phyloP scores from a whole-genome alignment of 768 basidiomycete species.

The Coprinellus micaceus region DNA sequence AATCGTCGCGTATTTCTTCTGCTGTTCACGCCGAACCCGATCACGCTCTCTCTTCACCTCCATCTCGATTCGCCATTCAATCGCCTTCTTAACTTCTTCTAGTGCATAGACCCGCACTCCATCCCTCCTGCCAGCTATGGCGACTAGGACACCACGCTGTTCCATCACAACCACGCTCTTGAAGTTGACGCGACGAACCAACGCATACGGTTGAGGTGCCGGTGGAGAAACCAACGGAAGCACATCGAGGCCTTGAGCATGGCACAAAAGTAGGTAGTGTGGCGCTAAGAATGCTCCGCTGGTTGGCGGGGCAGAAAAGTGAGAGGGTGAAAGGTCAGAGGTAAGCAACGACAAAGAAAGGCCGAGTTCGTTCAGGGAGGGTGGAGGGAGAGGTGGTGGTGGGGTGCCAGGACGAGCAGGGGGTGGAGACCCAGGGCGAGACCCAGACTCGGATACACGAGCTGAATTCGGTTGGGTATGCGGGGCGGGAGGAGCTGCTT shows the following conservation, averaged over 20 bases:
- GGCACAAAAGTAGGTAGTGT: conserved; percentile 79
- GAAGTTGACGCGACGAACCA: conserved; percentile 78
- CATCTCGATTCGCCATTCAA: conserved; percentile 84
- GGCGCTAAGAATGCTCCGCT: conserved; percentile 79
- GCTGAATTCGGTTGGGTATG: conserved; percentile 16
- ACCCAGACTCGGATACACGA: conserved; percentile 33
- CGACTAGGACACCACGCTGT: conserved; percentile 85
- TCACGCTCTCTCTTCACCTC: conserved; percentile 76
- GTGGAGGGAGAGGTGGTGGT: conserved; percentile 68
- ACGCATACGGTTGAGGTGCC: conserved; percentile 70
- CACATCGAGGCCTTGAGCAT: conserved; percentile 82
- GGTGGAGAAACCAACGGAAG: conserved; percentile 77
- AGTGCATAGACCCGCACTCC: conserved; percentile 87
- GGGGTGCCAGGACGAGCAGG: conserved; percentile 58
- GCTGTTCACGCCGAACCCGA: conserved; percentile 60
- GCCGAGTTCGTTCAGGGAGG: conserved; percentile 72
- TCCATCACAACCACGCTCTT: conserved; percentile 92
- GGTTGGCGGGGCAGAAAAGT: conserved; percentile 71
- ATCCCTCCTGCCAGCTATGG: conserved; percentile 81
- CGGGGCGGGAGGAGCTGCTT: conserved; percentile 15
- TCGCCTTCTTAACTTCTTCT: conserved; percentile 79
- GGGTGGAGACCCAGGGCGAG: conserved; percentile 57
- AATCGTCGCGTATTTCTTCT: conserved; percentile 45
- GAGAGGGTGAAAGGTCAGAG: conserved; percentile 64
- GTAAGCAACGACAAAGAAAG: conserved; percentile 68